Evolutionary conservation across 306 rosid species (phyloP).

Genomic region (Malus sylvestris): DNA sequence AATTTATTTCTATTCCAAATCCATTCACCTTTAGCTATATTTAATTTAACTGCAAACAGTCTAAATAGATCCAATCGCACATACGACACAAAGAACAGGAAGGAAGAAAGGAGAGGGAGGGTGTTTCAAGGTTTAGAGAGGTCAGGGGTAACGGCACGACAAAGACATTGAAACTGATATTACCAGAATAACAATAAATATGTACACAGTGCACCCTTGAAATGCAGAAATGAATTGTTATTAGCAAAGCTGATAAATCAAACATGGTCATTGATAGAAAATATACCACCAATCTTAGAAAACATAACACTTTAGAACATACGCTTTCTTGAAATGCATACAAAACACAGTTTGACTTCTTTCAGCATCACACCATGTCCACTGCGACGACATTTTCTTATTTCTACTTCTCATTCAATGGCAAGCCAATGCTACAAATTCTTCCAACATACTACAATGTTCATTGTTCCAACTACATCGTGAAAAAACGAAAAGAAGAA

Average conservation of each 20-base stretch:
- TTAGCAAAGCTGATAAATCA: neutral
- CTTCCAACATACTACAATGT: neutral
- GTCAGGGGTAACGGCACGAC: too few relatives aligned
- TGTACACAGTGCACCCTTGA: neutral
- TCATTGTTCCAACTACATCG: neutral
- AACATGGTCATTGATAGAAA: neutral
- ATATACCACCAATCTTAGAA: neutral
- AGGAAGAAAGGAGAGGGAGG: too few relatives aligned
- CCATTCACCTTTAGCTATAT: neutral
- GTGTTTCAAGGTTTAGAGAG: too few relatives aligned
- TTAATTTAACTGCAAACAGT: too few relatives aligned
- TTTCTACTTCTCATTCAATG: neutral
- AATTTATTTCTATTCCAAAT: neutral
- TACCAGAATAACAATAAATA: too few relatives aligned
- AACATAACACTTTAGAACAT: too few relatives aligned
- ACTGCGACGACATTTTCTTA: neutral
- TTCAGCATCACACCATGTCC: neutral
- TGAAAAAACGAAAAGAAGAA: neutral
- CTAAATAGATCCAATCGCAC: too few relatives aligned
- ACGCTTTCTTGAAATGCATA: too few relatives aligned
- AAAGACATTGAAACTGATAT: too few relatives aligned
- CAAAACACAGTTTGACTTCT: neutral
- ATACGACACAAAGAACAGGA: too few relatives aligned
- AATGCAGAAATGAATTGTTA: neutral
- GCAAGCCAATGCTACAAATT: neutral